These are phyloP conservation scores for Pleurotus giganteus DNA, from an alignment of 768 basidiomycete species.

Conservation along the genomic window DNA sequence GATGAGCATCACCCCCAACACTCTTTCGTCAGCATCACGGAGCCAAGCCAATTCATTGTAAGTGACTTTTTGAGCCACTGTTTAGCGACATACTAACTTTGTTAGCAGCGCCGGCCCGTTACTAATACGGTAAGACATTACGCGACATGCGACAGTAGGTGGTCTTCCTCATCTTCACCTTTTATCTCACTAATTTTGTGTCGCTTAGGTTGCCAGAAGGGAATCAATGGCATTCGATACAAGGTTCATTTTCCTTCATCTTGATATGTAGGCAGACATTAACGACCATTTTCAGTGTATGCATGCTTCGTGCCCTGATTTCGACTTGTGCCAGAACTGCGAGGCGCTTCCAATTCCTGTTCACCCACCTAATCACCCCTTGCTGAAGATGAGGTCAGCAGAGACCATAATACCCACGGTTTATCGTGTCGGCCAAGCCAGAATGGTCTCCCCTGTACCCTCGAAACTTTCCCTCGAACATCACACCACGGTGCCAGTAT, in stretches of 20 bases:
- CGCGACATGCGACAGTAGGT: conserved; percentile 59
- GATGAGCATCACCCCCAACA: conserved; percentile 75
- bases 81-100: neutral
- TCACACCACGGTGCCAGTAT: neutral
- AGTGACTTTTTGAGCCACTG: conserved; percentile 17
- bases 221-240: conserved; percentile 64
- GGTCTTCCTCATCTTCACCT: neutral
- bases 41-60: conserved; percentile 57
- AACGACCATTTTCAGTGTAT: conserved; percentile 56
- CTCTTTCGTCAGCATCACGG: conserved; percentile 62
- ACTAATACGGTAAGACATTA: conserved; percentile 33
- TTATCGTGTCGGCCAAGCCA: conserved; percentile 26
- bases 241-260: conserved; percentile 45
- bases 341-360: conserved; percentile 77
- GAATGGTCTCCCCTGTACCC: conserved; percentile 13
- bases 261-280: neutral
- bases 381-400: conserved; percentile 68
- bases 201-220: conserved; percentile 42
- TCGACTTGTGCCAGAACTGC: conserved; percentile 76
- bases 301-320: conserved; percentile 74
- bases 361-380: conserved; percentile 67
- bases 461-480: neutral
- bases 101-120: conserved; percentile 22
- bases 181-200: neutral
- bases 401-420: conserved; percentile 49